Percentiles rank a stretch among this genome's conserved stretches.
Conservation (phyloP, 768 basidiomycete species). For the Gymnopilus dilepis region DNA sequence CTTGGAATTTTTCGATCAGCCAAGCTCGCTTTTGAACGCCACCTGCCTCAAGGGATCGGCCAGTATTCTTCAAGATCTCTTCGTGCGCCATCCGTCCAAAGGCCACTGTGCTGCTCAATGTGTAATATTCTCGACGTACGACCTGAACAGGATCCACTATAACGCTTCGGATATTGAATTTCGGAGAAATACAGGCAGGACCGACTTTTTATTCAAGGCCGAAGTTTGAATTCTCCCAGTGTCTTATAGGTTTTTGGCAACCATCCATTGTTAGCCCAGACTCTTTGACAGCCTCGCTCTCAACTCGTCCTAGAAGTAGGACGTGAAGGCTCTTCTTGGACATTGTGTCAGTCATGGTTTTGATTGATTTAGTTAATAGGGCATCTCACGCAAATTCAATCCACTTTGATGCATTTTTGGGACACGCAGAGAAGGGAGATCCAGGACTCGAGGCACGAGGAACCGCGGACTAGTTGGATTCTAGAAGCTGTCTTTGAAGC, state of each 20-base stretch:
- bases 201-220: neutral
- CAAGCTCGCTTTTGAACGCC: neutral
- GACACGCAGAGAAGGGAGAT: no score
- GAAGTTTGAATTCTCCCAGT: neutral
- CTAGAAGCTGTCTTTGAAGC: no score
- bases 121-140: neutral
- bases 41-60: neutral
- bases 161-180: neutral
- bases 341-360: no score
- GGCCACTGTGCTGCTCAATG: neutral
- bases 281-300: slow-evolving; percentile 39
- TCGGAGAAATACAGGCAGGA: neutral
- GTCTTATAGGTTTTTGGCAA: neutral
- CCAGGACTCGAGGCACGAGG: no score
- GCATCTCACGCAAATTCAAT: no score
- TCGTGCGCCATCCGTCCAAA: neutral
- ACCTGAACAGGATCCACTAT: neutral
- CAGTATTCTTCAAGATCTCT: neutral
- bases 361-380: no score
- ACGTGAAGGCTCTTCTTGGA: no score
- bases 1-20: neutral
- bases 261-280: neutral
- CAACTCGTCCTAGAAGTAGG: slow-evolving; percentile 8
- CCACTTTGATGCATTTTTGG: no score
- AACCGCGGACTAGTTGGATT: no score